Evolutionary conservation across 2,329 filamentous ascomycete genomes (phyloP), one percentile per base, ranked within the genome.

Genomic region (Helotiales sp.): DNA sequence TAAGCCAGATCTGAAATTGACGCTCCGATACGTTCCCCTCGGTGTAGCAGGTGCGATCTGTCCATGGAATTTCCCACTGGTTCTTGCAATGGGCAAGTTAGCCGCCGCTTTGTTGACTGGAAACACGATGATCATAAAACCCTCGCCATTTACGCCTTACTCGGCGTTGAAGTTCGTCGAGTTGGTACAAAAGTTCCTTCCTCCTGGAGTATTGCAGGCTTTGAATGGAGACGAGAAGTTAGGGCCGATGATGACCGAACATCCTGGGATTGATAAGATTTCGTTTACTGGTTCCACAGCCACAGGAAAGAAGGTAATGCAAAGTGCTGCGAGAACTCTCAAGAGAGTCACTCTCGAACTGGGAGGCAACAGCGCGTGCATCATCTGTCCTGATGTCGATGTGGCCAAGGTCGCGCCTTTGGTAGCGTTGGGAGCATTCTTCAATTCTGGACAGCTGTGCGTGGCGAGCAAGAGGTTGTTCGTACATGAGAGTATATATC

Each of bases 401-500:
- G 69, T 84, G 5, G 74, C 71, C 7, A 71, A 71, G 10, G 71
- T 77, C 12, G 75, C 80, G 5, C 73, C 72, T 3, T 68, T 76
- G 57, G 72, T 82, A 9, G 80, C 78, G 0, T 69, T 71, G 2
- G 75, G 77, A 5, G 76, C 76, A 7, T 81, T 84, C 61, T 75
- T 80, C 57, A 80, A 82, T 65, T 78, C 78, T 0, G 79, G 81
- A 13, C 81, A 83, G 66, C 75, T 84, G 47, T 84, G 81, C 67
- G 76, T 84, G 24, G 78, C 78, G 44, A 78, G 77, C 53, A 87
- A 87, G 71, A 75, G 84, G 0, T 71, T 87, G 29, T 87, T 84
- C 65, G 79, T 88, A 2, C 84, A 87, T 66, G 80, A 84, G 62
- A 75, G 73, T 2, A 79, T 87, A 51, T 86, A 85, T 66, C 79